Evolutionary conservation across 106 monocot species (phyloP), one percentile per base, ranked within the genome.

Genomic region (Cymbidium sinense): DNA sequence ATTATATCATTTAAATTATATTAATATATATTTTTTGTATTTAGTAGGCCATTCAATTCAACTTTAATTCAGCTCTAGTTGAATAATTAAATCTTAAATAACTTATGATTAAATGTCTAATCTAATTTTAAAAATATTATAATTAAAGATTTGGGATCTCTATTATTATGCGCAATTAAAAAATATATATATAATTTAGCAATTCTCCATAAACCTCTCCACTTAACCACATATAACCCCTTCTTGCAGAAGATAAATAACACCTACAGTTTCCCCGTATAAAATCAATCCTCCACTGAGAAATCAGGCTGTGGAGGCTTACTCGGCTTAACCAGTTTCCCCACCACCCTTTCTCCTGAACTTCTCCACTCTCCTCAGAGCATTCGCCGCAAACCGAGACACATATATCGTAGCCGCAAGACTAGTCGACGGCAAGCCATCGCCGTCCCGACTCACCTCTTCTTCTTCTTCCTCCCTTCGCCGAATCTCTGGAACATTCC

Each of bases 381-480:
- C 91, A 77, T 88, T 91, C 7, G 88, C 82, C 3, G 91, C 91
- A 78, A 91, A 91, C n/a, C 86, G 76, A 4, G 91, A 91, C 19
- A 78, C 91, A 50, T 84, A 86, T 34, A 91, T 84, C 21, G 91
- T 82, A 1, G 88, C 84, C 1, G 77, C 84, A 50, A 91, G 76
- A 64, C 84, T 91, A 3, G 86, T 41, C 5, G 80, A 58, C n/a
- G n/a, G n/a, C n/a, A n/a, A n/a, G n/a, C n/a, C n/a, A 33, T 36
- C 71, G 34, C 76, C 50, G n/a, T 27, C 51, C 36, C 23, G 35
- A 61, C 39, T 41, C 19, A 61, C 47, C 27, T 44, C 73, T n/a
- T 74, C 79, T 25, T 50, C 76, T 55, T 74, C 83, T 70, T 87
- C 85, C 77, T 87, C 83, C 69, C 39, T 88, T 11, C 85, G 78